These are phyloP conservation scores for Claviceps pusilla DNA, from an alignment of 2,329 filamentous ascomycete species.

Conservation along the genomic window DNA sequence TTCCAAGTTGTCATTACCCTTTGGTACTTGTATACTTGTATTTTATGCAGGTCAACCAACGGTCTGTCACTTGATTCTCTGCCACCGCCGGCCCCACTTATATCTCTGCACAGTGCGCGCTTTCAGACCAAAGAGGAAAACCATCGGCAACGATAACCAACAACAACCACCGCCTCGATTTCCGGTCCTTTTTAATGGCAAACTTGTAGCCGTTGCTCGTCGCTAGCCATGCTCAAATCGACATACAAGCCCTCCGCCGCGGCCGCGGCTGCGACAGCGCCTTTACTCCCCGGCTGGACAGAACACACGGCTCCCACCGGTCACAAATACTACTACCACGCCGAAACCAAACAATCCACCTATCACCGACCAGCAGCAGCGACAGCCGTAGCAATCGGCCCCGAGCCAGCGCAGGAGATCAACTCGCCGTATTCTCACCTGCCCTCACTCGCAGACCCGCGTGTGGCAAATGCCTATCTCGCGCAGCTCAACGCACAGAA, in stretches of 20 bases:
- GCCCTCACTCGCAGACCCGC: conserved; percentile 35
- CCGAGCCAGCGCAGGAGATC: conserved; percentile 16
- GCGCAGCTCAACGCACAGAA: conserved; percentile 33
- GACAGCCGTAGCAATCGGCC: conserved; percentile 5
- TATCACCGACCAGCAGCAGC: conserved; percentile 51
- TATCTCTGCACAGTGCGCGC: background rate
- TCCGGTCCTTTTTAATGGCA: background rate
- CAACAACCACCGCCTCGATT: background rate
- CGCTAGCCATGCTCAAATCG: conserved; percentile 52
- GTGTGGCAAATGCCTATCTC: conserved; percentile 45
- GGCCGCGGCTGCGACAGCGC: conserved; percentile 23
- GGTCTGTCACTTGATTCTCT: background rate
- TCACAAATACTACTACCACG: conserved; percentile 79
- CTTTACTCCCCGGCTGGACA: conserved; percentile 73
- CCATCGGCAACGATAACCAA: background rate
- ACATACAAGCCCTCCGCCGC: conserved; percentile 50
- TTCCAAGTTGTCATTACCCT: no score
- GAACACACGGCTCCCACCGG: conserved; percentile 81
- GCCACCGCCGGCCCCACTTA: background rate
- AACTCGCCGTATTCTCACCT: conserved; percentile 15
- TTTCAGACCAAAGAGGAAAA: background rate
- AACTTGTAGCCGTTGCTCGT: background rate
- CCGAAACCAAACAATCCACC: conserved; percentile 68
- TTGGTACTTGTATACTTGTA: no score
- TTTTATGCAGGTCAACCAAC: background rate